Base-by-base conservation (phyloP, 495 filamentous ascomycete species). In the Hypoxylon rickii region DNA sequence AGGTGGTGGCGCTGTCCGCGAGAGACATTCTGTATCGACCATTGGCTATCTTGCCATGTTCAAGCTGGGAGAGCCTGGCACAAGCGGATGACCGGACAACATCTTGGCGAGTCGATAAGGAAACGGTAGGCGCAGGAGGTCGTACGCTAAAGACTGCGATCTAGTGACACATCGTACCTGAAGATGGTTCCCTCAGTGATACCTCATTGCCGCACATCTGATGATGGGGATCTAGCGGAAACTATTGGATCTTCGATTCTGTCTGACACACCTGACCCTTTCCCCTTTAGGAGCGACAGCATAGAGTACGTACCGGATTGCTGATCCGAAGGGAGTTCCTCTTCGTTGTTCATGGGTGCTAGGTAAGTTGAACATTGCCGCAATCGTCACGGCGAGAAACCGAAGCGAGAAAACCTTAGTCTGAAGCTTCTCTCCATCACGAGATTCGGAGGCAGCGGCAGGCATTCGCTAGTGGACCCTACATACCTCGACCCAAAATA, bases 21-120 rank as follows among this genome's bases (percentile, higher is more conserved):
- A 60, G 51, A 64, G 50, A 42, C 40, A 39, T 54, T 39, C 54
- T 55, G 31, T 59, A 22, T 59, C 51, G 61, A 51, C 61, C 55
- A 64, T 64, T 64, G 61, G 61, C 42, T 51, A 32, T 59, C 34
- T 51, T 44, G 49, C 40, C 41, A 51, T 54, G 55, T 33, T 55
- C 45, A 39, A 49, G 42, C 49, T 59, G 33, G 55, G 44, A 39
- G 45, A 51, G 54, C 52, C 55, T 52, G 44, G 55, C 55, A 64
- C 61, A 55, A 55, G 61, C 61, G 55, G 55, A 55, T 59, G 54
- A 58, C 61, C 61, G 61, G 53, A 46, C 59, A 43, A 38, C 59
- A 53, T 54, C 59, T 63, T 63, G 59, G 59, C 59, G 53, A 63
- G 59, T 63, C 59, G 59, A 63, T 58, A 63, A 63, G 59, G 59